Evolutionary conservation across 331 rosid species (phyloP).

Genomic region (Quercus phellos): DNA sequence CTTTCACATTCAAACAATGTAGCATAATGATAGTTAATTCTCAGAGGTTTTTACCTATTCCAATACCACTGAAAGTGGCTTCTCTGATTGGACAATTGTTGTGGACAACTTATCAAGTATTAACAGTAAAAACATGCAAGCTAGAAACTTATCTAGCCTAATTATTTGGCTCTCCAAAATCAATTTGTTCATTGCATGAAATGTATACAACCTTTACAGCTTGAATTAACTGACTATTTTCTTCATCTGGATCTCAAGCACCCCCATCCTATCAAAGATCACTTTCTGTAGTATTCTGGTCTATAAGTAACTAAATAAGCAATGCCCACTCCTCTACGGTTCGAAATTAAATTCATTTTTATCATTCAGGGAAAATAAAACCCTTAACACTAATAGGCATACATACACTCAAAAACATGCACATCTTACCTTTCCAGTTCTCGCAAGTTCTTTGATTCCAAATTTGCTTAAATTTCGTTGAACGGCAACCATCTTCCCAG

Average conservation of each 20-base stretch:
- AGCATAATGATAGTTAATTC: not conserved
- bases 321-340: not conserved
- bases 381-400: not conserved
- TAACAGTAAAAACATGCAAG: not conserved
- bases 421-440: slow-evolving; percentile 52
- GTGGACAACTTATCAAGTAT: not conserved
- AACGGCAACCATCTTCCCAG: slow-evolving; percentile 54
- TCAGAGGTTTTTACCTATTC: not conserved
- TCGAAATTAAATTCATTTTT: not conserved
- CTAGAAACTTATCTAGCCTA: not conserved
- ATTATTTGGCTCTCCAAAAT: not conserved
- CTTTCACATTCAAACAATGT: not conserved
- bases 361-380: not conserved
- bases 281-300: not conserved
- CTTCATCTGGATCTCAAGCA: not conserved
- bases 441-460: slow-evolving; percentile 51
- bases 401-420: not conserved
- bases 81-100: not conserved
- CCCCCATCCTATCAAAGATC: not conserved
- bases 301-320: not conserved
- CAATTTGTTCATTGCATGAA: not conserved
- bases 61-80: not conserved
- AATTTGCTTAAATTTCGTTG: slow-evolving; percentile 48
- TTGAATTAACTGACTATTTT: not conserved
- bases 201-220: not conserved